Conservation (phyloP, 1,139 yeast species). For the Taphrina betulina region DNA sequence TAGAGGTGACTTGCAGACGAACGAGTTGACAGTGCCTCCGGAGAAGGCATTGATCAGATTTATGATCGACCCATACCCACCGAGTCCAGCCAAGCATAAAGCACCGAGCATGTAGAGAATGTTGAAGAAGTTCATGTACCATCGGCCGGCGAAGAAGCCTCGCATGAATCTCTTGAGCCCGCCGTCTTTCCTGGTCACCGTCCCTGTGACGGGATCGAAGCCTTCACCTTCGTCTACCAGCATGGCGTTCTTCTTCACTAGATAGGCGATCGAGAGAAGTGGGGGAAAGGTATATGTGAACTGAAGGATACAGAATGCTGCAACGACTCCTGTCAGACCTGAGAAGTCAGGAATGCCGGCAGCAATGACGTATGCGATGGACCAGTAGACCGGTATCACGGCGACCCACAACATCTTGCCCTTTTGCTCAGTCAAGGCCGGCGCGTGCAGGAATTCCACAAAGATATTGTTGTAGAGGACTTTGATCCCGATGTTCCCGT, state of each 20-base stretch:
- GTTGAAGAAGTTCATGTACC: slow-evolving; percentile 16
- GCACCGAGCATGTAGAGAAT: neutral
- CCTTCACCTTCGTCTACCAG: neutral
- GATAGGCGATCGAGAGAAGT: slow-evolving; percentile 41
- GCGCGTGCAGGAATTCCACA: slow-evolving; percentile 45
- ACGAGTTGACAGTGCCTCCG: neutral
- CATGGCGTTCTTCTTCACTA: neutral
- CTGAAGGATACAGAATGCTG: slow-evolving; percentile 53
- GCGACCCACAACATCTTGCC: slow-evolving; percentile 43
- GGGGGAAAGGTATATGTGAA: slow-evolving; percentile 53
- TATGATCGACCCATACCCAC: slow-evolving; percentile 6
- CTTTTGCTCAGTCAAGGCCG: slow-evolving; percentile 41
- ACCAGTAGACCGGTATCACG: slow-evolving; percentile 49
- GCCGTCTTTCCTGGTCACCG: neutral
- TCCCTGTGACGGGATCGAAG: slow-evolving; percentile 3
- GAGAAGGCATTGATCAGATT: neutral
- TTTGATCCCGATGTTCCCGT: slow-evolving; percentile 44
- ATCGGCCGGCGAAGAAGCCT: neutral
- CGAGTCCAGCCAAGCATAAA: slow-evolving; percentile 3
- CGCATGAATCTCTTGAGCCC: neutral
- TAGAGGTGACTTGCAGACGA: slow-evolving; percentile 9
- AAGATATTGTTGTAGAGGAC: slow-evolving; percentile 48
- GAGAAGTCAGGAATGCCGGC: slow-evolving; percentile 58
- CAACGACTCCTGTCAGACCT: slow-evolving; percentile 52
- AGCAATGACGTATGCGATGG: slow-evolving; percentile 50